Percentiles rank a stretch among this genome's conserved stretches.
Evolutionary conservation across 2,329 filamentous ascomycete genomes (phyloP).

Genomic region (Trichoderma sp.): DNA sequence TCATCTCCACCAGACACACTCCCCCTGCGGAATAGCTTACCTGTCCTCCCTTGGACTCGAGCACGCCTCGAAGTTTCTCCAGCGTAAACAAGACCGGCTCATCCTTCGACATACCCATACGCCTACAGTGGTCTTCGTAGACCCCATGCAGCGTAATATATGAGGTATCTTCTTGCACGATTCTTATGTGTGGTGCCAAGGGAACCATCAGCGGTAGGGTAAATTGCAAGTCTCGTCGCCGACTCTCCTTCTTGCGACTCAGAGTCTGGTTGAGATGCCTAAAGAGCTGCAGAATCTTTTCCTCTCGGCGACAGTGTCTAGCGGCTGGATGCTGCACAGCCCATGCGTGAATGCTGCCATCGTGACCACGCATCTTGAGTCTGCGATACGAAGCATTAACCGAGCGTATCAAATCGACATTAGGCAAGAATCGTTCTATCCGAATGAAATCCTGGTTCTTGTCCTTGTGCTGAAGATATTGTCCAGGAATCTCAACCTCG

Average conservation of each 20-base stretch:
- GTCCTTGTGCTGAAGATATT: constrained; percentile 96
- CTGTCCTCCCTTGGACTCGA: constrained; percentile 62
- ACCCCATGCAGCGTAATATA: constrained; percentile 94
- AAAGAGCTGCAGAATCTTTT: constrained; percentile 94
- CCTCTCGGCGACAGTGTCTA: constrained; percentile 87
- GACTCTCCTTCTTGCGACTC: constrained; percentile 89
- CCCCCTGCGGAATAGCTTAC: constrained; percentile 42
- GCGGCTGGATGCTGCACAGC: constrained; percentile 95
- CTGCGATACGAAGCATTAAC: constrained; percentile 90
- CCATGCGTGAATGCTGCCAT: constrained; percentile 95
- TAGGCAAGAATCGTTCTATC: constrained; percentile 94
- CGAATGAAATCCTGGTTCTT: constrained; percentile 99
- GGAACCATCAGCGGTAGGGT: constrained; percentile 95
- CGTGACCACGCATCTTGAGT: constrained; percentile 94
- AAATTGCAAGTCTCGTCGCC: constrained; percentile 92
- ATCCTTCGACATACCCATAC: constrained; percentile 86
- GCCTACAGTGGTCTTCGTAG: constrained; percentile 93
- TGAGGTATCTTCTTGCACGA: constrained; percentile 93
- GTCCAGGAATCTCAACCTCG: constrained; percentile 95
- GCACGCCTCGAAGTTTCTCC: constrained; percentile 81
- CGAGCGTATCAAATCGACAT: constrained; percentile 88
- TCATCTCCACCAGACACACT: background rate
- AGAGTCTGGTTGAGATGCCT: constrained; percentile 94
- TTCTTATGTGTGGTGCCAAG: constrained; percentile 87
- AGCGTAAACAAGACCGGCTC: constrained; percentile 94